A percentile compares a stretch with the other conserved stretches of the same genome.
Conservation (phyloP, 768 basidiomycete genomes). For the Mrakia hoshinonis region DNA sequence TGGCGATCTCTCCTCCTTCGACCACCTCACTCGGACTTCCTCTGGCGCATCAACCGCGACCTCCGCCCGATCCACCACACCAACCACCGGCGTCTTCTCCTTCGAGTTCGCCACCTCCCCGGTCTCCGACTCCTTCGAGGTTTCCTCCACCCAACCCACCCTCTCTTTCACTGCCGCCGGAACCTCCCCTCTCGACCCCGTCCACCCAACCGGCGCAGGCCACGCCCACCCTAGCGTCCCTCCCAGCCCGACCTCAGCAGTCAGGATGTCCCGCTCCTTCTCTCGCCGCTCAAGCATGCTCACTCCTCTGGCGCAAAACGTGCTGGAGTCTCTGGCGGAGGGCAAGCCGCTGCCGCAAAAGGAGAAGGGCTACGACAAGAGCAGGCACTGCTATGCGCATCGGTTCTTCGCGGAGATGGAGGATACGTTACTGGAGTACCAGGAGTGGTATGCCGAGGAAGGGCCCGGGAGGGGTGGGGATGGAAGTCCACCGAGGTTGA, state of each 20-base stretch:
- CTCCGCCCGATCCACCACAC: constrained; percentile 8
- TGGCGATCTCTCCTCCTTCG: constrained; percentile 4
- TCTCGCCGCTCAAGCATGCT: constrained; percentile 37
- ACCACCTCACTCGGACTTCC: neutral
- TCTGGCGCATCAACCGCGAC: neutral
- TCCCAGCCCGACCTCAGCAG: constrained; percentile 27
- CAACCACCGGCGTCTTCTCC: constrained; percentile 22
- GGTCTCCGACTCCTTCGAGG: constrained; percentile 27
- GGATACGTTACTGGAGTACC: constrained; percentile 33
- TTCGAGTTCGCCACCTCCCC: constrained; percentile 29
- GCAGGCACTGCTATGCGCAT: constrained; percentile 36
- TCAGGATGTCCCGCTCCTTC: constrained; percentile 36
- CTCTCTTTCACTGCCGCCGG: neutral
- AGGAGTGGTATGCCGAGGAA: constrained; percentile 24
- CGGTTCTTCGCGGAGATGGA: constrained; percentile 36
- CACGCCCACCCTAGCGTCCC: constrained; percentile 4
- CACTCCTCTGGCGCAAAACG: constrained; percentile 36
- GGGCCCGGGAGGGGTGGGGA: constrained; percentile 21
- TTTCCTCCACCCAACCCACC: neutral
- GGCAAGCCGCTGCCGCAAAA: constrained; percentile 8
- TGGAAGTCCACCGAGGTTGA: constrained; percentile 23
- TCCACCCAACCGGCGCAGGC: neutral
- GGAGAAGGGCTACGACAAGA: constrained; percentile 33
- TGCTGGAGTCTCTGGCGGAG: constrained; percentile 33
- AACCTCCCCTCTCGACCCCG: neutral